Evolutionary conservation across 306 rosid genomes (phyloP).

Genomic region (Delonix regia): DNA sequence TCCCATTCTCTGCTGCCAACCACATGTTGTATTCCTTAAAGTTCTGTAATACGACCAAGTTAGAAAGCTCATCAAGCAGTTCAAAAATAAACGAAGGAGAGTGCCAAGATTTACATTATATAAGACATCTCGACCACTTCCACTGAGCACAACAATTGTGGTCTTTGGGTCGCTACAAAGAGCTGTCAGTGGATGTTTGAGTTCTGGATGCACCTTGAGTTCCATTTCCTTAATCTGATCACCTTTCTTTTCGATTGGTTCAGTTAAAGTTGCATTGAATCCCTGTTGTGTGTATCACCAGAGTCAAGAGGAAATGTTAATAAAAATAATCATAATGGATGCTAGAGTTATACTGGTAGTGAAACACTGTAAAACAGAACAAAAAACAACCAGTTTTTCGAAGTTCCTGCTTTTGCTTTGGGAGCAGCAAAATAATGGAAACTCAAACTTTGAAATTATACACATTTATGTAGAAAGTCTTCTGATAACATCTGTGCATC

Average conservation of each 20-base stretch:
- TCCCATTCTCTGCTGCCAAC: slow-evolving; percentile 99
- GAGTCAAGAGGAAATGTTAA: slow-evolving; percentile 28
- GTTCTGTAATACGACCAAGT: slow-evolving; percentile 60
- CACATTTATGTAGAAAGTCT: not conserved
- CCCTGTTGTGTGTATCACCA: slow-evolving; percentile 61
- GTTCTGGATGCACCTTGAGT: slow-evolving; percentile 77
- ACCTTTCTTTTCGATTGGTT: slow-evolving; percentile 84
- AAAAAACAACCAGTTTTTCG: not conserved
- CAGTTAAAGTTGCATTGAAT: slow-evolving; percentile 90
- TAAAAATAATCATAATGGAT: not conserved
- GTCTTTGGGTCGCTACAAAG: slow-evolving; percentile 79
- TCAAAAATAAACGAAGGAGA: slow-evolving; percentile 28
- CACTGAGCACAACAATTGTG: slow-evolving; percentile 90
- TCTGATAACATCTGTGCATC: not conserved
- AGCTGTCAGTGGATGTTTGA: slow-evolving; percentile 62
- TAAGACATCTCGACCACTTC: slow-evolving; percentile 71
- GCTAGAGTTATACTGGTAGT: slow-evolving; percentile 19
- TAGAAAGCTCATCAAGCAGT: slow-evolving; percentile 30
- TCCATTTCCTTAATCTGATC: slow-evolving; percentile 93
- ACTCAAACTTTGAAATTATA: slow-evolving; percentile 15
- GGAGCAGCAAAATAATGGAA: slow-evolving; percentile 13
- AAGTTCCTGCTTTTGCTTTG: not conserved
- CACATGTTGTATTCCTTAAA: slow-evolving; percentile 79
- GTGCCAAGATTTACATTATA: slow-evolving; percentile 61
- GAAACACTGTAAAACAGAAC: slow-evolving; percentile 10